Evolutionary conservation across 306 rosid species (phyloP).

Genomic region (Cucurbita ficifolia): DNA sequence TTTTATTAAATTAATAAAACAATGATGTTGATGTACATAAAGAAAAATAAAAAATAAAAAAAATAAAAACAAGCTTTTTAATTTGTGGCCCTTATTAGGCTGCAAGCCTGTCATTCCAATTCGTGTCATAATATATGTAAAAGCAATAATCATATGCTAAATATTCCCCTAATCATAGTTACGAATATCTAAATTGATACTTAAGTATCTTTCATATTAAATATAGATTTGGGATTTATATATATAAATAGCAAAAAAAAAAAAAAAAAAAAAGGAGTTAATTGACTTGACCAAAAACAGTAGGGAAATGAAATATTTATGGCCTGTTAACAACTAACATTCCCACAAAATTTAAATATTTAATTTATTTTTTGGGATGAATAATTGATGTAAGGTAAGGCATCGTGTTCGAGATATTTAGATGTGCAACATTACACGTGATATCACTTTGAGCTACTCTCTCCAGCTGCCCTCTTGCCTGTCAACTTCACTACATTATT

Average conservation of each 20-base stretch:
- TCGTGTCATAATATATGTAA: not conserved
- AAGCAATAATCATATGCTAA: constrained; percentile 1
- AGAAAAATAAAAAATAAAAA: not conserved
- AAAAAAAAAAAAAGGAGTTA: not conserved
- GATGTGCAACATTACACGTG: constrained; percentile 45
- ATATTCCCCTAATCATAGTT: constrained; percentile 1
- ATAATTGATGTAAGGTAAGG: constrained; percentile 44
- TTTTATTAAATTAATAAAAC: not conserved
- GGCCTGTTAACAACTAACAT: constrained; percentile 56
- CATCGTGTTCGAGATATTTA: constrained; percentile 46
- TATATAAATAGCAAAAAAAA: too few species aligned
- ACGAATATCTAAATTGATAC: not conserved
- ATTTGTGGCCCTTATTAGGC: not conserved
- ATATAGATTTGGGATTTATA: too few species aligned
- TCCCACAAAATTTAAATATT: constrained; percentile 38
- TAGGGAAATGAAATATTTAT: constrained; percentile 30
- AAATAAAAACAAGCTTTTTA: not conserved
- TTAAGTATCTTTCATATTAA: not conserved
- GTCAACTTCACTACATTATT: not conserved
- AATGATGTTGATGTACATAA: not conserved
- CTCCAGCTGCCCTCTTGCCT: not conserved
- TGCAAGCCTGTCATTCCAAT: constrained; percentile 5
- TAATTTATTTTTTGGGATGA: not conserved
- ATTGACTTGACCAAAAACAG: constrained; percentile 7
- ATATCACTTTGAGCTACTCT: constrained; percentile 8